Conservation (phyloP, 495 filamentous ascomycete species). For the Evernia prunastri region DNA sequence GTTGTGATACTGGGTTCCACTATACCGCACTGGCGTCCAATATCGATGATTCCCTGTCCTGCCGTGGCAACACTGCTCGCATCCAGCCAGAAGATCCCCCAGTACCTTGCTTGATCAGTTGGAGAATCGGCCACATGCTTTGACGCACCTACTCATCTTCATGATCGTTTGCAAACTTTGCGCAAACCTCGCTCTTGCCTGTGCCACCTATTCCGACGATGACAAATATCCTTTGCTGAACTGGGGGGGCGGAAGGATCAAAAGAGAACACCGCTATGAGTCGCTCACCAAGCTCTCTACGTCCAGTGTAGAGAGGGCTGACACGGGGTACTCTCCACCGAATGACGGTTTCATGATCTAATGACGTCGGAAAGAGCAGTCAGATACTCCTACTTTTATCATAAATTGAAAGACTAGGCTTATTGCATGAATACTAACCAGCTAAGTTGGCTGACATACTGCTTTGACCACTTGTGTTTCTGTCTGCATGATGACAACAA, state of each 20-base stretch:
- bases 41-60: constrained; percentile 29
- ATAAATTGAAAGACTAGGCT: no score
- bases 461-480: no score
- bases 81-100: constrained; percentile 43
- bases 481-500: no score
- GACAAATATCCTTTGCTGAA: constrained; percentile 26
- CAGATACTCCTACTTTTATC: no score
- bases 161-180: constrained; percentile 33
- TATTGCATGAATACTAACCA: no score
- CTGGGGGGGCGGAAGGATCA: background rate
- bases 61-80: constrained; percentile 28
- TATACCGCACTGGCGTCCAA: constrained; percentile 18
- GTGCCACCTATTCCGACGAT: constrained; percentile 35
- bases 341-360: background rate
- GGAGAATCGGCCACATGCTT: background rate
- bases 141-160: constrained; percentile 25
- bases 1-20: constrained; percentile 24
- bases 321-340: constrained; percentile 14
- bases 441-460: no score
- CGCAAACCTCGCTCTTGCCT: constrained; percentile 36
- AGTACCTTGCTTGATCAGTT: constrained; percentile 30
- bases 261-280: background rate
- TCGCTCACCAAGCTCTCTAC: constrained; percentile 4
- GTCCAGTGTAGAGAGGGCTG: constrained; percentile 14
- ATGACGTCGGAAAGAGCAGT: no score